Evolutionary conservation across 805 yeast species (phyloP), one percentile per base, ranked within the genome.

Genomic region (Cyberlindnera mississippiensis): DNA sequence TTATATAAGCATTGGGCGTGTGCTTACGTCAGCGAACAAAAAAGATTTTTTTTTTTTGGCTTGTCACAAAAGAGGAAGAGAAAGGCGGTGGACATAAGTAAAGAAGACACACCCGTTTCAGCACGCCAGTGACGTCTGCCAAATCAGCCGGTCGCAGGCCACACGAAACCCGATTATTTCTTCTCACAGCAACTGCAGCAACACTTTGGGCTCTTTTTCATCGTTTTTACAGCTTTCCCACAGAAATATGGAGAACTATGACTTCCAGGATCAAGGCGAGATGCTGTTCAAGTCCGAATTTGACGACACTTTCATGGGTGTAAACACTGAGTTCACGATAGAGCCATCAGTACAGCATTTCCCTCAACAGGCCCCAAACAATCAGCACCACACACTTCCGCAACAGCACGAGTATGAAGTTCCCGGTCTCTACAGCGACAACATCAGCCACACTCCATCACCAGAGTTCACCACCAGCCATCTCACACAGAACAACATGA

Each of bases 201-300:
- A 5, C 29, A 27, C n/a, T 12, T 6, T 13, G 14, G 12, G 12
- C 29, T n/a, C 22, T 6, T 22, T 11, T 10, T 17, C 10, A 31
- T 18, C 34, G 6, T 33, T 33, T 12, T n/a, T 20, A 20, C n/a
- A 17, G 11, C 14, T 19, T 10, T 15, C 8, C 33, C 14, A 8
- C 19, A 30, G 6, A 20, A 20, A 20, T 6, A 48, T 48, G 52
- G 49, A 48, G 22, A 33, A 40, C 26, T 48, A 44, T 17, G 37
- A 42, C 28, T 48, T 48, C 37, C 47, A 48, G 31, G 48, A 33
- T 16, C 41, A 46, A 18, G 31, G 20, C 22, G 52, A 44, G 6
- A 5, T 42, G 43, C 44, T 48, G 26, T 48, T 44, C 35, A 44
- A 45, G 26, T 7, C 43, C 16, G 52, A 41, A 42, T 45, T 44